Evolutionary conservation across 352 stramenopile species (phyloP).

Genomic region (Globisporangium mamillatum): DNA sequence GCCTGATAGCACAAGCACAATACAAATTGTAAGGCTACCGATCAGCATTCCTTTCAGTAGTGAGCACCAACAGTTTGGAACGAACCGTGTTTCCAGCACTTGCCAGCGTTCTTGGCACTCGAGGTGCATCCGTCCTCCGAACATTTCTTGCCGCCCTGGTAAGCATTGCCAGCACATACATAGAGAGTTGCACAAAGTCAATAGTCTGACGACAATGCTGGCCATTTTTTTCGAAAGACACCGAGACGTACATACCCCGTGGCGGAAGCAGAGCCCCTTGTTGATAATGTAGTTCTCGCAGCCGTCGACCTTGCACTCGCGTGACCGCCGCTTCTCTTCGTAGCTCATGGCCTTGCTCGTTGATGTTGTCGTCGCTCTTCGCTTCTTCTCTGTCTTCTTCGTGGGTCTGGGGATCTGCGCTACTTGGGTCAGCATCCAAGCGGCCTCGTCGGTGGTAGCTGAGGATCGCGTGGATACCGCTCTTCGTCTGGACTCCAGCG

Average conservation of each 20-base stretch:
- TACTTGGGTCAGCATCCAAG: neutral
- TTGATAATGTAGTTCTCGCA: slow-evolving; percentile 54
- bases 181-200: slow-evolving; percentile 2
- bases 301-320: slow-evolving; percentile 31
- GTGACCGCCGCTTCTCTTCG: slow-evolving; percentile 29
- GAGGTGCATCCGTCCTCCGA: slow-evolving; percentile 26
- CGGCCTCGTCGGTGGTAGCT: neutral
- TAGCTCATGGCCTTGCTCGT: neutral
- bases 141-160: slow-evolving; percentile 40
- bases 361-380: neutral
- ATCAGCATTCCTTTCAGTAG: too few species aligned
- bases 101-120: slow-evolving; percentile 35
- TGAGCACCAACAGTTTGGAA: neutral
- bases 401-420: neutral
- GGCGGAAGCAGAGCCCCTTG: slow-evolving; percentile 40
- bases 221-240: neutral
- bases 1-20: slow-evolving; percentile 15
- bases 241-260: slow-evolving; percentile 25
- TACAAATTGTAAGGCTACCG: neutral
- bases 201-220: neutral
- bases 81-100: slow-evolving; percentile 40
- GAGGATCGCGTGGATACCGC: neutral
- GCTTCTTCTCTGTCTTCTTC: neutral
- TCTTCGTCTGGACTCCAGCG: neutral
- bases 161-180: neutral